A percentile compares a stretch with the other conserved stretches of the same genome.
Evolutionary conservation across 2,329 filamentous ascomycete genomes (phyloP).

Genomic region (Chalaropsis ovoidea): DNA sequence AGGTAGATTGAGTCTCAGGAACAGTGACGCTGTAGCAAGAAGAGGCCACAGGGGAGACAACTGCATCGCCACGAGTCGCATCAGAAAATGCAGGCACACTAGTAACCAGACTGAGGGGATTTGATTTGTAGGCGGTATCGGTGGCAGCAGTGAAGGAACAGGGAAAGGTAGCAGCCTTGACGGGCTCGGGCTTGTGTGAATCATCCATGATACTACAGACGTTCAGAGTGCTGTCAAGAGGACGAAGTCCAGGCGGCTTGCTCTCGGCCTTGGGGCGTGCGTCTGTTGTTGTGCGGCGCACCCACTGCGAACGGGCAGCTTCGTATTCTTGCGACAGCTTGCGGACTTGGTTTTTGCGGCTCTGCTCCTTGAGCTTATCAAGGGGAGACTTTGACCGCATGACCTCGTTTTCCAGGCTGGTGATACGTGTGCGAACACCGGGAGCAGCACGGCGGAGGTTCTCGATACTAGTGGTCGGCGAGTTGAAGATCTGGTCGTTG

Average conservation of each 20-base stretch:
- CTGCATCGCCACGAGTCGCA: slow-evolving; percentile 11
- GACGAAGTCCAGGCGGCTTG: slow-evolving; percentile 22
- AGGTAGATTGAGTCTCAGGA: slow-evolving; percentile 24
- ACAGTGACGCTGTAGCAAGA: slow-evolving; percentile 25
- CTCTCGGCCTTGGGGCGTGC: slow-evolving; percentile 8
- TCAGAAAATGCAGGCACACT: slow-evolving; percentile 10
- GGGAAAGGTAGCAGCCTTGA: slow-evolving; percentile 11
- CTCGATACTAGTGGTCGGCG: slow-evolving; percentile 22
- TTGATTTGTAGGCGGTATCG: not conserved
- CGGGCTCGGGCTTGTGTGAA: not conserved
- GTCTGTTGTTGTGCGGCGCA: slow-evolving; percentile 18
- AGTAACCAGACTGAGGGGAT: slow-evolving; percentile 1
- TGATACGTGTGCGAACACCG: slow-evolving; percentile 24
- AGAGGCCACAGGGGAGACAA: slow-evolving; percentile 23
- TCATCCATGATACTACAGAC: slow-evolving; percentile 15
- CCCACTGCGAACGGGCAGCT: slow-evolving; percentile 24
- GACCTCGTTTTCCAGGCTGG: slow-evolving; percentile 24
- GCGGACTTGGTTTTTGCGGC: slow-evolving; percentile 17
- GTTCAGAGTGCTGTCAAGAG: slow-evolving; percentile 18
- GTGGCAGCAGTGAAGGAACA: not conserved
- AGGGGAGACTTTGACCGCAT: slow-evolving; percentile 25
- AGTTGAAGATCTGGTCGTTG: slow-evolving; percentile 18
- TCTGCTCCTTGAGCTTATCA: slow-evolving; percentile 26
- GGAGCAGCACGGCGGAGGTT: slow-evolving; percentile 24
- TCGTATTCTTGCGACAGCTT: slow-evolving; percentile 24